Evolutionary conservation across 805 yeast species (phyloP), one percentile per base, ranked within the genome.

Genomic region (Saturnispora sanitii): DNA sequence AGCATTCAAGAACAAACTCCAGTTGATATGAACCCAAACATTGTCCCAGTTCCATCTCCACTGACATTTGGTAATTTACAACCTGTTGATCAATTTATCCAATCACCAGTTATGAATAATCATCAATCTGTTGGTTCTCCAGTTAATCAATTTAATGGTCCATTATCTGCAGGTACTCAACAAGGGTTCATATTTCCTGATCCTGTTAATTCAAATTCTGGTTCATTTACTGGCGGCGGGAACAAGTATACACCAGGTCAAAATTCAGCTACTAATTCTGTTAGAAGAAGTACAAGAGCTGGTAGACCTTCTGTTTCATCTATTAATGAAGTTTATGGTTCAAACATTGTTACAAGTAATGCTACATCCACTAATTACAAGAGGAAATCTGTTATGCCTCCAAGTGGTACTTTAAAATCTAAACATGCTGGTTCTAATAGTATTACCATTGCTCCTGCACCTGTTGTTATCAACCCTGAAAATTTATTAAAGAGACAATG

Each of bases 401-500:
- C 49, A 7, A 27, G 31, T 6, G 30, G 32, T 8, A 27, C 42
- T 9, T 16, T 21, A 1, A 43, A 32, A 12, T 35, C 41, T 29
- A 42, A 35, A 38, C 40, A 33, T 11, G 22, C 26, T 23, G 37
- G 33, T 12, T 44, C 33, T 15, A 37, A 39, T 28, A 30, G 31
- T n/a, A 53, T 48, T 26, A 19, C 41, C 1, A 37, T 57, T 48
- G 39, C 58, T 3, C 62, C 64, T 17, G 64, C 64, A 2, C 63
- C 64, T 1, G 61, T 53, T 30, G 62, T 66, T 6, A 60, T 62
- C 23, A 71, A 77, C 45, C 81, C 83, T 6, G 72, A 71, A 38
- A 71, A 76, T 19, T 57, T 80, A 38, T 58, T 67, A 19, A 59
- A 63, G 35, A 67, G 82, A 41, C 94, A 83, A 54, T 82, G 81